phyloP scores from a whole-genome alignment of 2,329 filamentous ascomycete species.

The Colletotrichum musae region DNA sequence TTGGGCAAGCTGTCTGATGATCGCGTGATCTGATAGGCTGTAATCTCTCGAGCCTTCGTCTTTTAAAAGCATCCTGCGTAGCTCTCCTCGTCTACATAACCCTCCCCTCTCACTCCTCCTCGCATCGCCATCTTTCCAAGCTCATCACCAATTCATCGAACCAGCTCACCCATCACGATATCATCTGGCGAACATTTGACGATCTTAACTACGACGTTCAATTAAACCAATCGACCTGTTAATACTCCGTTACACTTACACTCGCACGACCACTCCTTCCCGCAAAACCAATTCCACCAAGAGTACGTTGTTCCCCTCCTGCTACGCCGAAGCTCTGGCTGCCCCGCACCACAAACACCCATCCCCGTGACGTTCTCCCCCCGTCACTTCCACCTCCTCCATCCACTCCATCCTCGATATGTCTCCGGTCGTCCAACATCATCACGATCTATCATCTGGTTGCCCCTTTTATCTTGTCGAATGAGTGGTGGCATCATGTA shows the following conservation, averaged over 20 bases:
- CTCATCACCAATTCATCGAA: constrained; percentile 26
- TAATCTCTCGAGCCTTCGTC: constrained; percentile 30
- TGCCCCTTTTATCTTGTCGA: background rate
- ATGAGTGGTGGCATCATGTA: background rate
- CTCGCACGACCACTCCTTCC: background rate
- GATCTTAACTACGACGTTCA: background rate
- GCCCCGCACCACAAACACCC: constrained; percentile 27
- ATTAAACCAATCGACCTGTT: background rate
- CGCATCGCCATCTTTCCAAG: constrained; percentile 19
- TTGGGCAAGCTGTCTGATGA: constrained; percentile 41
- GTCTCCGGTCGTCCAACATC: background rate
- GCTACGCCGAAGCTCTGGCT: constrained; percentile 16
- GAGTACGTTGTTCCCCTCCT: constrained; percentile 39
- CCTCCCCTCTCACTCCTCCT: constrained; percentile 16
- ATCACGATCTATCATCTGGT: constrained; percentile 1
- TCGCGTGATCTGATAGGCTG: constrained; percentile 43
- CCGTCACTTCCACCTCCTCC: constrained; percentile 6
- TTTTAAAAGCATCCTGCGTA: constrained; percentile 36
- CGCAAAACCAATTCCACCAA: constrained; percentile 22
- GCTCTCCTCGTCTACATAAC: constrained; percentile 35
- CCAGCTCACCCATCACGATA: constrained; percentile 23
- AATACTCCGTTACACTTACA: constrained; percentile 7
- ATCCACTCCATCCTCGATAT: background rate
- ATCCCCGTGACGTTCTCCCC: constrained; percentile 27
- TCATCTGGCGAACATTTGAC: constrained; percentile 13